Evolutionary conservation across 371 early-diverging fungal genomes (phyloP).

Genomic region (Circinella minor): DNA sequence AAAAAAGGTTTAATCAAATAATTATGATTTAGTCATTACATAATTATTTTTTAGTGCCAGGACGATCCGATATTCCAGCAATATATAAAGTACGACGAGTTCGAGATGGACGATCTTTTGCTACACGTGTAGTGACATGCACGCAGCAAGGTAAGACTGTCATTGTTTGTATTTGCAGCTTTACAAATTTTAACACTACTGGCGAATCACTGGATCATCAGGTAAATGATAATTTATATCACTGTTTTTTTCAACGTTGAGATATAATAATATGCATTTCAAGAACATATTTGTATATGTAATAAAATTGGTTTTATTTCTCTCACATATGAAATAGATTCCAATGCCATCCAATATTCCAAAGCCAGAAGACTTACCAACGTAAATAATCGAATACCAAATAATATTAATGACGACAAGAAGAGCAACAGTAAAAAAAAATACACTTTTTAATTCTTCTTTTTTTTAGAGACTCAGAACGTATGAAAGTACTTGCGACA

Average conservation of each 20-base stretch:
- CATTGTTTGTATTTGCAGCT: conserved; percentile 43
- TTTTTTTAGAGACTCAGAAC: conserved; percentile 6
- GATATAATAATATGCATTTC: too few relatives aligned
- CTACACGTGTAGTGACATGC: conserved; percentile 48
- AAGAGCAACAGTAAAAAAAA: neutral
- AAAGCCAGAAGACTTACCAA: conserved; percentile 31
- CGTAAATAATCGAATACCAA: conserved; percentile 16
- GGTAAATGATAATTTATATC: conserved; percentile 25
- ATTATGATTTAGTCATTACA: conserved; percentile 38
- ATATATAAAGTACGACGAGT: conserved; percentile 43
- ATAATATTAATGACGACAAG: neutral
- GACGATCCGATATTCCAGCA: conserved; percentile 41
- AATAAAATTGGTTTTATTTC: too few relatives aligned
- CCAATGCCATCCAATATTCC: conserved; percentile 28
- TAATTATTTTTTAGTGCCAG: conserved; percentile 44
- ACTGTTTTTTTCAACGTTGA: neutral
- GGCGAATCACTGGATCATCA: conserved; percentile 34
- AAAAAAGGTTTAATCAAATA: too few relatives aligned
- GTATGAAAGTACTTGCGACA: neutral
- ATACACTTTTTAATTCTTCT: neutral
- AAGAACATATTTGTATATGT: too few relatives aligned
- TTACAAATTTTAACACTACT: conserved; percentile 24
- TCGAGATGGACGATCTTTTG: conserved; percentile 47
- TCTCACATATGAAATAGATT: conserved; percentile 14
- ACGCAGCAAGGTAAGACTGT: conserved; percentile 45